phyloP scores from a whole-genome alignment of 805 yeast species.

The Yarrowia deformans region DNA sequence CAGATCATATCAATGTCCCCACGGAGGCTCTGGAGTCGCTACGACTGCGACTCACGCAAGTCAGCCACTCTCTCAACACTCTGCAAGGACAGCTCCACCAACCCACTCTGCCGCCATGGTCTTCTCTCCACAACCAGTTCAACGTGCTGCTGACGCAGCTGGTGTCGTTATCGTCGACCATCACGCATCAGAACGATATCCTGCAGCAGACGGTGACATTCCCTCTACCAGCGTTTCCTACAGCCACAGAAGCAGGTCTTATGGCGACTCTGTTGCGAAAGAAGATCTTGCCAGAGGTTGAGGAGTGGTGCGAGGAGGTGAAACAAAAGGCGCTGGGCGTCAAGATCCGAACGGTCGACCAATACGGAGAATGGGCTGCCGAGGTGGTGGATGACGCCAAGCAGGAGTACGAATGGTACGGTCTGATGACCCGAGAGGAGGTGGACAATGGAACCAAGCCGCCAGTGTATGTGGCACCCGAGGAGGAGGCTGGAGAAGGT shows the following conservation, averaged over 20 bases:
- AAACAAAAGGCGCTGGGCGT: slow-evolving; percentile 50
- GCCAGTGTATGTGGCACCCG: slow-evolving; percentile 5
- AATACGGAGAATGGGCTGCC: slow-evolving; percentile 73
- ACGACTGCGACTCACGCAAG: slow-evolving; percentile 66
- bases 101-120: slow-evolving; percentile 60
- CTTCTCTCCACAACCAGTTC: slow-evolving; percentile 81
- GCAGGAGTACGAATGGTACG: slow-evolving; percentile 67
- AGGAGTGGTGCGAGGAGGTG: slow-evolving; percentile 74
- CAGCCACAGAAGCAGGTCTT: slow-evolving; percentile 81
- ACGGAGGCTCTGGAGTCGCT: slow-evolving; percentile 68
- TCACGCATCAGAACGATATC: slow-evolving; percentile 65
- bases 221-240: slow-evolving; percentile 85
- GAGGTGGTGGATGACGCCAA: slow-evolving; percentile 60
- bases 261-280: slow-evolving; percentile 85
- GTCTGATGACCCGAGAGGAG: slow-evolving; percentile 64
- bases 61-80: slow-evolving; percentile 65
- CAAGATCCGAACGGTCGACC: slow-evolving; percentile 58
- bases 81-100: slow-evolving; percentile 62
- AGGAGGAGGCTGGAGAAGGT: not conserved
- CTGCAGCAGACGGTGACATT: slow-evolving; percentile 75
- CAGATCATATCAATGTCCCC: slow-evolving; percentile 60
- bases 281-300: slow-evolving; percentile 89
- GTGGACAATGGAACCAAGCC: slow-evolving; percentile 47
- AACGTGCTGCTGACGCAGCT: slow-evolving; percentile 84
- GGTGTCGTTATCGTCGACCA: slow-evolving; percentile 72